Percentiles rank a stretch among this genome's conserved stretches.
Evolutionary conservation across 2,329 filamentous ascomycete genomes (phyloP).

Genomic region (Fusarium caatingaense): DNA sequence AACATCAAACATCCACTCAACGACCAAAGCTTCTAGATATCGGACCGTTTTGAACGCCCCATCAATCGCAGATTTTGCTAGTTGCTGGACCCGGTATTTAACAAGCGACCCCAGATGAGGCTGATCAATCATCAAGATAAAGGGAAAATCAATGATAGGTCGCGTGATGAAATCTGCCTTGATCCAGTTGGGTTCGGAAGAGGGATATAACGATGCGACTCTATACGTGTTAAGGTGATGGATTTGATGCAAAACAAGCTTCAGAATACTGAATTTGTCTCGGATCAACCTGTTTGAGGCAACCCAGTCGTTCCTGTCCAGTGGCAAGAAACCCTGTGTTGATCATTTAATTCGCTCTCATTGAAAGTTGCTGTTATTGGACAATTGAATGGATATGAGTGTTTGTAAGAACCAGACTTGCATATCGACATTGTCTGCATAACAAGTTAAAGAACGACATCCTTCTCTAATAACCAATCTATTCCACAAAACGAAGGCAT

Average conservation of each 20-base stretch:
- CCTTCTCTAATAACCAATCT: conserved; percentile 29
- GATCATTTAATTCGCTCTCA: conserved; percentile 12
- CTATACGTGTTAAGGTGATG: conserved; percentile 1
- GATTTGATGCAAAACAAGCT: conserved; percentile 24
- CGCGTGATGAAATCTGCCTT: background rate
- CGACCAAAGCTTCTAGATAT: conserved; percentile 23
- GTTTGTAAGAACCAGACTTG: background rate
- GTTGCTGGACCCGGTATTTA: conserved; percentile 14
- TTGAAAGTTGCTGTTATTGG: background rate
- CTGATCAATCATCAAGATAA: conserved; percentile 2
- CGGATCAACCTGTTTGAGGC: conserved; percentile 10
- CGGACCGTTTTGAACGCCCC: conserved; percentile 34
- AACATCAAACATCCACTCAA: conserved; percentile 28
- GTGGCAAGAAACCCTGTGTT: conserved; percentile 5
- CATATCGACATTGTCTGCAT: conserved; percentile 6
- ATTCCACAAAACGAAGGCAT: conserved; percentile 15
- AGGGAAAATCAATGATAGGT: background rate
- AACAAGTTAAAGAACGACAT: conserved; percentile 2
- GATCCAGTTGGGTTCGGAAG: background rate
- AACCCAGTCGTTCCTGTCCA: background rate
- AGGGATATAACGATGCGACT: background rate
- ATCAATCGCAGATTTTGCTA: conserved; percentile 20
- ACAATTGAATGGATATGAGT: background rate
- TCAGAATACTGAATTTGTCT: conserved; percentile 12
- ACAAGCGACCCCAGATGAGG: conserved; percentile 16